A percentile compares a stretch with the other conserved stretches of the same genome.
Evolutionary conservation across 306 rosid species (phyloP).

Genomic region (Ziziphus jujuba): DNA sequence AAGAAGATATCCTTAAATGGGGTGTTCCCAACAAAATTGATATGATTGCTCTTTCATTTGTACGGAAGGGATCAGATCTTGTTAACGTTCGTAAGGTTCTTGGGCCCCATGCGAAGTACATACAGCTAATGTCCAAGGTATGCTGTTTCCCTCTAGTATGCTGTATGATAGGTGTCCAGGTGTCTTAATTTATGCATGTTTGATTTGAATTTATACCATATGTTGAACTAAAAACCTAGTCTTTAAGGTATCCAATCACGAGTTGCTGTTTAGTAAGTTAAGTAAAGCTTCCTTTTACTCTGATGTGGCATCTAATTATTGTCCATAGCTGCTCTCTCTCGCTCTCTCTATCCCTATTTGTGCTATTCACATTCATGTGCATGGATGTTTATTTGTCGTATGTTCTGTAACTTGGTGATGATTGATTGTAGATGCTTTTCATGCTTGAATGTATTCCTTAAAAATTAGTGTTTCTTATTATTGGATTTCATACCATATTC

Average conservation of each 20-base stretch:
- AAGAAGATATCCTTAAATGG: constrained; percentile 89
- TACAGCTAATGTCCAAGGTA: constrained; percentile 91
- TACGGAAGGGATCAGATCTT: constrained; percentile 93
- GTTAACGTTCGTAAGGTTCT: constrained; percentile 87
- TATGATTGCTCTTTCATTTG: constrained; percentile 98
- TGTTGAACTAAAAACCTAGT: background rate
- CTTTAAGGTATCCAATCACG: background rate
- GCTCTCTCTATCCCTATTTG: too few species aligned
- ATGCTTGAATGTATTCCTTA: background rate
- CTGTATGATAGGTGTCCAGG: background rate
- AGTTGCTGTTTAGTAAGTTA: background rate
- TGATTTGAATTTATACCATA: background rate
- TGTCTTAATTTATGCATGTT: background rate
- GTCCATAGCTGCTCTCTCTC: background rate
- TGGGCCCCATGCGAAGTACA: constrained; percentile 77
- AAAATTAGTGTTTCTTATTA: background rate
- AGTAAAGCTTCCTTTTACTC: background rate
- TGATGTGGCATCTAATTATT: background rate
- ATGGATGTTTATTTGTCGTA: background rate
- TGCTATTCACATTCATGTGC: background rate
- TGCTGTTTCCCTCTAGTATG: constrained; percentile 18
- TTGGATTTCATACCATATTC: background rate
- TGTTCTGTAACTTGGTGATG: background rate
- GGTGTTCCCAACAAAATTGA: constrained; percentile 95
- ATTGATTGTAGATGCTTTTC: background rate